Evolutionary conservation across 2,329 filamentous ascomycete species (phyloP).

Genomic region (Pseudogymnoascus destructans): DNA sequence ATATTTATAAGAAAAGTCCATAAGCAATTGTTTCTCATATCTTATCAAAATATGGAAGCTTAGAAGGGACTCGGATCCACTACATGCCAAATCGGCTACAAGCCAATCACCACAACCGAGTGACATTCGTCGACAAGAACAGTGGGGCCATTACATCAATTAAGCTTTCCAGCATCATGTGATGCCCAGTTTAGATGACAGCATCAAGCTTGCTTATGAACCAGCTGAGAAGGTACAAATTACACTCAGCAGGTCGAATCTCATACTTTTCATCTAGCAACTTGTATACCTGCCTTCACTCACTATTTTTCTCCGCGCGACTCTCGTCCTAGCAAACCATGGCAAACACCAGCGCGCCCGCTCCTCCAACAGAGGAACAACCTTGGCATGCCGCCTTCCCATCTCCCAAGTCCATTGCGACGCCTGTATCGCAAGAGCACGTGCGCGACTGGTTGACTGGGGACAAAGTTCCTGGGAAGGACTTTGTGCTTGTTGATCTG

Average conservation of each 20-base stretch:
- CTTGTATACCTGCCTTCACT: not conserved
- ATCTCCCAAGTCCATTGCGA: conserved; percentile 1
- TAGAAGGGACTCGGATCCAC: not conserved
- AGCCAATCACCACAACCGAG: not conserved
- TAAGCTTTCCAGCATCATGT: not conserved
- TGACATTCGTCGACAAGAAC: not conserved
- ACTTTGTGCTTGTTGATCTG: conserved; percentile 26
- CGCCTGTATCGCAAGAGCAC: conserved; percentile 8
- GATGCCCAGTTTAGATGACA: not conserved
- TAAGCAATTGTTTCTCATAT: not conserved
- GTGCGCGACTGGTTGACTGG: conserved; percentile 7
- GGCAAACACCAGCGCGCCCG: not conserved
- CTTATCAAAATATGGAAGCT: not conserved
- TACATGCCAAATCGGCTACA: not conserved
- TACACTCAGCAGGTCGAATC: not conserved
- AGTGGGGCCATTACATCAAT: not conserved
- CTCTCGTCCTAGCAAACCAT: not conserved
- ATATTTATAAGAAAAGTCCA: not conserved
- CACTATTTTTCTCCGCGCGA: not conserved
- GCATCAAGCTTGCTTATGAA: not conserved
- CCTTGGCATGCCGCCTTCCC: conserved; percentile 14
- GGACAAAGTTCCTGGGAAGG: conserved; percentile 11
- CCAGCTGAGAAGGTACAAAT: not conserved
- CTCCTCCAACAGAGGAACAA: not conserved
- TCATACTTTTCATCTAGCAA: not conserved